These are phyloP conservation scores for Bassia scoparia DNA, from an alignment of 148 eudicot species.

Conservation along the genomic window DNA sequence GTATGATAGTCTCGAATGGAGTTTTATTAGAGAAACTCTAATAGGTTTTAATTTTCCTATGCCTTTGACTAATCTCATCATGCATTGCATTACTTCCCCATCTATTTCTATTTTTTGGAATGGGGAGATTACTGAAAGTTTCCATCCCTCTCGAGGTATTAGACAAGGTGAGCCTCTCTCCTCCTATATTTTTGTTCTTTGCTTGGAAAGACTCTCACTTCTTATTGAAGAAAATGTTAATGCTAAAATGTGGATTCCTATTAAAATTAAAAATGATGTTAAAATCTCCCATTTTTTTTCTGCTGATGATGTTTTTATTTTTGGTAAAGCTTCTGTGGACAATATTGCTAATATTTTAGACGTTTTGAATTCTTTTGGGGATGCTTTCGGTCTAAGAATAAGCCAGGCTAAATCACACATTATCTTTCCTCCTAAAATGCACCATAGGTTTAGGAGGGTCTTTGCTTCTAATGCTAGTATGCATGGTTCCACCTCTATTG, in stretches of 20 bases:
- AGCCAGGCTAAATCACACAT: not conserved
- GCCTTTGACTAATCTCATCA: fast-evolving
- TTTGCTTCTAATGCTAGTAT: not conserved
- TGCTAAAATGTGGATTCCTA: not conserved
- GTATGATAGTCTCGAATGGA: not conserved
- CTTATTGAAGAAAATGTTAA: not conserved
- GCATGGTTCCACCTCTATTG: not conserved
- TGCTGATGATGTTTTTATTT: not conserved
- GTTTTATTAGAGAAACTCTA: not conserved
- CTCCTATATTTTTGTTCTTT: not conserved
- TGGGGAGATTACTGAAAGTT: not conserved
- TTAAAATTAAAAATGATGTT: not conserved
- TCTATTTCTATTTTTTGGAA: not conserved
- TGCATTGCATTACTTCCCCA: not conserved
- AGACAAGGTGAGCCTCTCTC: not conserved
- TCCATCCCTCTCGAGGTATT: not conserved
- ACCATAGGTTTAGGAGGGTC: no score
- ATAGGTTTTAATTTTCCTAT: not conserved
- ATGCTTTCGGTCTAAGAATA: not conserved
- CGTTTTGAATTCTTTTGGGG: not conserved
- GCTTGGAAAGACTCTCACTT: not conserved
- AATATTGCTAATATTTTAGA: not conserved
- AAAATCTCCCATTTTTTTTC: not conserved
- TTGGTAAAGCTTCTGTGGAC: not conserved
- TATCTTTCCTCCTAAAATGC: not conserved